phyloP scores from a whole-genome alignment of 192 early-diverging fungal species.

The Coemansia brasiliensis region DNA sequence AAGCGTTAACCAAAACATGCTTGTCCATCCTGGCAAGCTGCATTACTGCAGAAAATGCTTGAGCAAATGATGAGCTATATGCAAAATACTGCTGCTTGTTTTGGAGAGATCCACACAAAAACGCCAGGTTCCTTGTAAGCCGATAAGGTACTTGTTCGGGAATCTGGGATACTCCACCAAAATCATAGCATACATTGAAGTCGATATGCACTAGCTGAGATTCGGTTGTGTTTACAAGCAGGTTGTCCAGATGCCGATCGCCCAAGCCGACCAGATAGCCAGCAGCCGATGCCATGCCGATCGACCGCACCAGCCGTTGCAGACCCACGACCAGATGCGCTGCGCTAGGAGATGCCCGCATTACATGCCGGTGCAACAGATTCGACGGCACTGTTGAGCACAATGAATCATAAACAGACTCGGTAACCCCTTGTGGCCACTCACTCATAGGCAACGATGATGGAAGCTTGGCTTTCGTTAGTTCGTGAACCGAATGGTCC shows the following conservation, averaged over 20 bases:
- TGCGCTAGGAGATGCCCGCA: constrained; percentile 15
- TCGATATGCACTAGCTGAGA: constrained; percentile 72
- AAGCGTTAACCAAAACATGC: constrained; percentile 14
- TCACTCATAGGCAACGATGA: constrained; percentile 7
- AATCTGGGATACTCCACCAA: constrained; percentile 60
- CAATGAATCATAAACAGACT: constrained; percentile 23
- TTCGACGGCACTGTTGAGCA: neutral
- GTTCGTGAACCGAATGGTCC: constrained; percentile 10
- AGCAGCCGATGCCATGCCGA: constrained; percentile 59
- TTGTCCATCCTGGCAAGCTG: constrained; percentile 41
- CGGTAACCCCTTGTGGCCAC: constrained; percentile 17
- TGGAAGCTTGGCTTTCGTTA: neutral
- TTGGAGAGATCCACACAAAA: constrained; percentile 24
- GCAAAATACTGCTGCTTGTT: constrained; percentile 9
- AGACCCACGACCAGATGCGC: constrained; percentile 11
- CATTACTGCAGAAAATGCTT: constrained; percentile 12
- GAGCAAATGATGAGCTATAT: constrained; percentile 17
- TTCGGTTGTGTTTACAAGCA: constrained; percentile 53
- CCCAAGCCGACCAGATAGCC: constrained; percentile 70
- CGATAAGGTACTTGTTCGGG: constrained; percentile 78
- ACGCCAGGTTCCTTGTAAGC: constrained; percentile 59
- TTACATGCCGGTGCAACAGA: constrained; percentile 21
- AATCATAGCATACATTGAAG: constrained; percentile 77
- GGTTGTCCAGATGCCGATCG: constrained; percentile 76
- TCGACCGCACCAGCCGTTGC: constrained; percentile 24